phyloP scores from a whole-genome alignment of 192 early-diverging fungal genomes.

The Coemansia sp. region DNA sequence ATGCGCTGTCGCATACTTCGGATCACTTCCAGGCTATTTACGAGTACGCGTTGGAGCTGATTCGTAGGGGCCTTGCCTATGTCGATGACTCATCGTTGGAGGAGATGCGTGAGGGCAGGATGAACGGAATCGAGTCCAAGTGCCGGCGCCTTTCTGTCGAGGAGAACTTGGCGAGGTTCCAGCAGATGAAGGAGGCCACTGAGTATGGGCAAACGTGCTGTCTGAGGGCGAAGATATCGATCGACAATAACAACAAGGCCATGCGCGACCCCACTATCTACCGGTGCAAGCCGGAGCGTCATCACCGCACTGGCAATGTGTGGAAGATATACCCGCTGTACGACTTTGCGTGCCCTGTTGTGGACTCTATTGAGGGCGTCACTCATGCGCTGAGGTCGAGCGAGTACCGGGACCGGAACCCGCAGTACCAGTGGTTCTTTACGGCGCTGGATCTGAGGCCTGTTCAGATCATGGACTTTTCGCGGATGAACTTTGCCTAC shows the following conservation, averaged over 20 bases:
- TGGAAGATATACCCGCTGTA: conserved; percentile 99
- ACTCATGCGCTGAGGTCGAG: conserved; percentile 96
- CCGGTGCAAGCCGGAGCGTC: conserved; percentile 86
- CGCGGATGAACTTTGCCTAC: conserved; percentile 96
- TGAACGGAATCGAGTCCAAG: conserved; percentile 78
- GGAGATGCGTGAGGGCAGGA: conserved; percentile 89
- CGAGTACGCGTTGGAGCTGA: conserved; percentile 81
- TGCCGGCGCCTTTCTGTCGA: conserved; percentile 85
- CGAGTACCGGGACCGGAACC: conserved; percentile 98
- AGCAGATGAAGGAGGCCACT: conserved; percentile 90
- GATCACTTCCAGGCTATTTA: conserved; percentile 91
- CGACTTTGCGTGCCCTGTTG: conserved; percentile 97
- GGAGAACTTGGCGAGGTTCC: conserved; percentile 88
- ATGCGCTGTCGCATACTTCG: conserved; percentile 84
- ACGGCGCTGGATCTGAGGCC: conserved; percentile 81
- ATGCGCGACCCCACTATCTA: conserved; percentile 98
- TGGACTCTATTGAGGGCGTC: conserved; percentile 96
- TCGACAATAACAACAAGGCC: conserved; percentile 85
- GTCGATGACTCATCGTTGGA: conserved; percentile 88
- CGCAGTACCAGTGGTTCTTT: conserved; percentile 97
- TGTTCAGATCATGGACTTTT: conserved; percentile 95
- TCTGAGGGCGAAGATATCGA: conserved; percentile 94
- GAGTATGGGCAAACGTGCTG: conserved; percentile 81
- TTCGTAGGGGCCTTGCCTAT: conserved; percentile 88
- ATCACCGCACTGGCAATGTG: conserved; percentile 86